Percentiles rank a stretch among this genome's conserved stretches.
These are phyloP conservation scores for Aschersonia sp. DNA, from an alignment of 2,329 filamentous ascomycete species.

Conservation along the genomic window DNA sequence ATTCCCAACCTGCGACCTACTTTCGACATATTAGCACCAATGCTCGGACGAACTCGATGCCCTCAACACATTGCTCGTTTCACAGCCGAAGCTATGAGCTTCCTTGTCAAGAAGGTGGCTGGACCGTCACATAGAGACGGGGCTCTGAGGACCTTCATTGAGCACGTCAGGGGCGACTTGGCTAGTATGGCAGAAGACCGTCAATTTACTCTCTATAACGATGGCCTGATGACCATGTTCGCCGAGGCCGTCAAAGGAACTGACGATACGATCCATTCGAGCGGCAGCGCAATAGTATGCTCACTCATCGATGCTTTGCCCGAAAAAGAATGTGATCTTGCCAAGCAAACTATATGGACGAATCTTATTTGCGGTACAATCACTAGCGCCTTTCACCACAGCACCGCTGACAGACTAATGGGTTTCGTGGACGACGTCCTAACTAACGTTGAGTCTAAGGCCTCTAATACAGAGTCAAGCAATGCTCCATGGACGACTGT, in stretches of 20 bases:
- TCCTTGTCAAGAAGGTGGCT: constrained; percentile 80
- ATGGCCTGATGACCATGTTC: constrained; percentile 86
- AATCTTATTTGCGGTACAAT: constrained; percentile 63
- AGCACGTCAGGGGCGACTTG: constrained; percentile 59
- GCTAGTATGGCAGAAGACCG: constrained; percentile 34
- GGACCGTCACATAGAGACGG: constrained; percentile 61
- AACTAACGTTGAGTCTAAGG: constrained; percentile 26
- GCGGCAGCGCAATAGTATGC: constrained; percentile 37
- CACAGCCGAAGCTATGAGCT: constrained; percentile 88
- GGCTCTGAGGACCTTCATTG: constrained; percentile 56
- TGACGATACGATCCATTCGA: constrained; percentile 44
- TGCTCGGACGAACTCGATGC: constrained; percentile 70
- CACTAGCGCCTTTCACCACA: constrained; percentile 72
- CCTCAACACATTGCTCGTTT: constrained; percentile 84
- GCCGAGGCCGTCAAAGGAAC: constrained; percentile 63
- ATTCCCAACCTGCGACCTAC: constrained; percentile 76
- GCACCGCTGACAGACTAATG: constrained; percentile 57
- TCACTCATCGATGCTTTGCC: constrained; percentile 37
- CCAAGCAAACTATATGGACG: constrained; percentile 36
- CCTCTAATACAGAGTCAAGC: background rate
- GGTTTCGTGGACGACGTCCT: constrained; percentile 51
- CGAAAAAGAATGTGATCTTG: constrained; percentile 31
- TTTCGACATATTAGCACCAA: constrained; percentile 66
- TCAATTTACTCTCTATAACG: constrained; percentile 57
- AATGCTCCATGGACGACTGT: constrained; percentile 22